Conservation (phyloP, 768 basidiomycete species). For the Pholiota conissans region DNA sequence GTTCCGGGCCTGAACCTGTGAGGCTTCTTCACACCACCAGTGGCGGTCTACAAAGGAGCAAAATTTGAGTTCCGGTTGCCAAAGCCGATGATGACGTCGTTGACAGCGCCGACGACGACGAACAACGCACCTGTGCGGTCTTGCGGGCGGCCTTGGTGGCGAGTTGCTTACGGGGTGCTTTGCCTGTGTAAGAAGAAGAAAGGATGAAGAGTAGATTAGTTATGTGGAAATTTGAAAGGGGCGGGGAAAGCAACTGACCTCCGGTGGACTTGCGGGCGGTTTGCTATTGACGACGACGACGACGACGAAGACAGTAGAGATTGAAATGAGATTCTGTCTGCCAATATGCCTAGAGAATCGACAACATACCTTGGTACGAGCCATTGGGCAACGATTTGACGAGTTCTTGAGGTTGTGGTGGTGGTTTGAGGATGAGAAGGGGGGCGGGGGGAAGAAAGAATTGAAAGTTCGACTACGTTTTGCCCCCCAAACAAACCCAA, state of each 20-base stretch:
- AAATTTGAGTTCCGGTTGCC: conserved; percentile 6
- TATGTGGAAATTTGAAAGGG: conserved; percentile 1
- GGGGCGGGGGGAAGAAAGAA: conserved; percentile 36
- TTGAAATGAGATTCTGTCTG: background rate
- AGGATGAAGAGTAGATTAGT: conserved; percentile 15
- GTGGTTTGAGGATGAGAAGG: conserved; percentile 33
- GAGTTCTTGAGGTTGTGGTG: conserved; percentile 24
- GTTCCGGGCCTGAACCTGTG: conserved; percentile 97
- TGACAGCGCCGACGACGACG: conserved; percentile 20
- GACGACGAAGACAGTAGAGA: conserved; percentile 16
- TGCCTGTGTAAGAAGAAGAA: conserved; percentile 49
- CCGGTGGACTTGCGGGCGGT: conserved; percentile 99
- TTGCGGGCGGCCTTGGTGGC: conserved; percentile 95
- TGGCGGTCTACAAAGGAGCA: conserved; percentile 52
- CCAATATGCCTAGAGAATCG: conserved; percentile 20
- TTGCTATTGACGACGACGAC: conserved; percentile 63
- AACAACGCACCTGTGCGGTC: conserved; percentile 65
- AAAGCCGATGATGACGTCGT: conserved; percentile 17
- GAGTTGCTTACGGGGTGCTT: conserved; percentile 92
- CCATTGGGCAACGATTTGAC: conserved; percentile 48
- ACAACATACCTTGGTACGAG: conserved; percentile 77
- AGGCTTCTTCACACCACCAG: conserved; percentile 99
- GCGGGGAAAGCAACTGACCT: conserved; percentile 51
- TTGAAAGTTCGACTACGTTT: conserved; percentile 31
- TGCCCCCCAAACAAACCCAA: conserved; percentile 36